These are phyloP conservation scores for Sphaceloma murrayae DNA, from an alignment of 2,329 filamentous ascomycete genomes.

Conservation along the genomic window DNA sequence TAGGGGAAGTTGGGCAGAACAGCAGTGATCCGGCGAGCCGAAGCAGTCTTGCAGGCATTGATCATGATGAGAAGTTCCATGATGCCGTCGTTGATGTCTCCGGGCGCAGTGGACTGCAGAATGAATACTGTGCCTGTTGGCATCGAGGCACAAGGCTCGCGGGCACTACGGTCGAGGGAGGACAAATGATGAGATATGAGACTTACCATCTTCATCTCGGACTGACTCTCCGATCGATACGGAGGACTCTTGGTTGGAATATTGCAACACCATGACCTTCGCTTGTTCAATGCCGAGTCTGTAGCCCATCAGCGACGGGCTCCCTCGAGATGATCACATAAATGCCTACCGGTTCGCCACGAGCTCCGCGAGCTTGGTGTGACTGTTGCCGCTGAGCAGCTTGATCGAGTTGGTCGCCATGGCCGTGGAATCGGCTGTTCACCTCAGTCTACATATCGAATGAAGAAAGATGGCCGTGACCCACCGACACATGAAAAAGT, in stretches of 20 bases:
- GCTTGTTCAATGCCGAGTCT: conserved; percentile 69
- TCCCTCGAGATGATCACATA: conserved; percentile 4
- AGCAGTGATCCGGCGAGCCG: conserved; percentile 83
- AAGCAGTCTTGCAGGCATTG: conserved; percentile 80
- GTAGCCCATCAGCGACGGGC: conserved; percentile 15
- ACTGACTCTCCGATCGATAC: conserved; percentile 95
- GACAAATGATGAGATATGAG: background rate
- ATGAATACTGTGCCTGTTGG: conserved; percentile 63
- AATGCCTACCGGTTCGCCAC: conserved; percentile 53
- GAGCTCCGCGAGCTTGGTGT: conserved; percentile 59
- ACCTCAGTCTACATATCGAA: conserved; percentile 3
- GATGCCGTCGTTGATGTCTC: conserved; percentile 93
- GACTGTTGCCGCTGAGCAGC: conserved; percentile 64
- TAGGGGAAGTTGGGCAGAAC: conserved; percentile 96
- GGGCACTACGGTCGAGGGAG: background rate
- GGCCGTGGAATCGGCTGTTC: conserved; percentile 6
- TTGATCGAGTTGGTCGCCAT: conserved; percentile 70
- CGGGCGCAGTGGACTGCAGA: conserved; percentile 84
- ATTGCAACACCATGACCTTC: conserved; percentile 71
- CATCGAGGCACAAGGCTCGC: conserved; percentile 22
- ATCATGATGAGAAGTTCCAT: conserved; percentile 99
- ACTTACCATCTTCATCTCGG: conserved; percentile 79
- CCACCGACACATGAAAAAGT: conserved; percentile 1
- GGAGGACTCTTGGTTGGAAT: conserved; percentile 78
- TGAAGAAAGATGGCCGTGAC: background rate